Evolutionary conservation across 2,329 filamentous ascomycete species (phyloP), one percentile per base, ranked within the genome.

Genomic region (Apiospora marii): DNA sequence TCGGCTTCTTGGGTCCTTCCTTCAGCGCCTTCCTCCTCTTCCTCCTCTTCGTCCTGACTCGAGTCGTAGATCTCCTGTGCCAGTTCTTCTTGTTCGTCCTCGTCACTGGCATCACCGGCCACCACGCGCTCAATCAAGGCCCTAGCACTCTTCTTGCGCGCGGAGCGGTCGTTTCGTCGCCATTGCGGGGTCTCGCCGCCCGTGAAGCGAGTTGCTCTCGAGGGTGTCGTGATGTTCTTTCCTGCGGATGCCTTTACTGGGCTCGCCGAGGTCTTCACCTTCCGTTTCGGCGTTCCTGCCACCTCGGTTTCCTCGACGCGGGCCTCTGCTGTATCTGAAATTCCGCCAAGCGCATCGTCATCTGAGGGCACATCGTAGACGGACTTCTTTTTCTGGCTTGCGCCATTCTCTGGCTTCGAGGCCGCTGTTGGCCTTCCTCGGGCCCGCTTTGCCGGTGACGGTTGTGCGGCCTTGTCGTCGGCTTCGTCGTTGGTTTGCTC

Each of bases 1-100:
- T 74, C 72, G 14, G 74, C 74, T 13, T 74, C 72, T 13, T 71
- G 74, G 68, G 76, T 74, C 13, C 74, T 70, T 10, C 76, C 74
- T 6, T 80, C 77, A 1, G 80, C 80, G 8, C 81, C 80, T 22
- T 79, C 76, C 16, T 72, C 74, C 67, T 67, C 61, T 41, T 68
- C 48, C 22, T 82, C 82, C 3, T 81, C 81, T 3, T 83, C 82
- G 1, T 85, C 88, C 5, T 87, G 88, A 58, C 88, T 86, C 72
- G 86, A 85, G 75, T 88, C 84, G 78, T 92, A 90, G 43, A 96
- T 96, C 76, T 92, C 88, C 70, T 91, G 86, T 1, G 91, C 92
- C 41, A 96, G 84, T 70, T 93, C 90, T 6, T 92, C 92, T 41
- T 94, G 92, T 97, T 92, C 1, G 41, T 94, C 92, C 97, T 92